Evolutionary conservation across 306 rosid genomes (phyloP).

Genomic region (Trichosanthes cucumerina): DNA sequence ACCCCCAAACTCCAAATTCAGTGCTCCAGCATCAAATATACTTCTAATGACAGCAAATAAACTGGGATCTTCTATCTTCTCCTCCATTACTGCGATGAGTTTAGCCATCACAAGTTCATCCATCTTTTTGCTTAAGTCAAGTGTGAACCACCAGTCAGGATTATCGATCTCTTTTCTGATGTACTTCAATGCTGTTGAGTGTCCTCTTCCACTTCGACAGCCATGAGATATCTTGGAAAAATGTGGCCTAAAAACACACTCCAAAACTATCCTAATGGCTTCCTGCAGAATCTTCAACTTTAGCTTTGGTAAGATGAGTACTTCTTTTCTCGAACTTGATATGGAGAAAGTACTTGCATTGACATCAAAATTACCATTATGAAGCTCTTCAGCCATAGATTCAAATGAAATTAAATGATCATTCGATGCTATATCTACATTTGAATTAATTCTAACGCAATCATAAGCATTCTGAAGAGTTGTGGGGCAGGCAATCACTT

Average conservation of each 20-base stretch:
- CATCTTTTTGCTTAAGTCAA: slow-evolving; percentile 42
- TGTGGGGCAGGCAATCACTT: slow-evolving; percentile 51
- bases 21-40: slow-evolving; percentile 60
- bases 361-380: slow-evolving; percentile 41
- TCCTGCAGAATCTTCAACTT: slow-evolving; percentile 68
- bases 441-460: slow-evolving; percentile 61
- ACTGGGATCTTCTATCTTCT: slow-evolving; percentile 56
- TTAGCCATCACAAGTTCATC: slow-evolving; percentile 45
- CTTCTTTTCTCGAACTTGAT: slow-evolving; percentile 42
- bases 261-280: slow-evolving; percentile 66
- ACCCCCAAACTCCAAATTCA: slow-evolving; percentile 85
- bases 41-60: slow-evolving; percentile 34
- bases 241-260: slow-evolving; percentile 66
- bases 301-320: slow-evolving; percentile 63
- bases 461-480: slow-evolving; percentile 68
- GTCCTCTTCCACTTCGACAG: slow-evolving; percentile 81
- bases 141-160: slow-evolving; percentile 84
- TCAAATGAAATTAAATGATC: slow-evolving; percentile 20
- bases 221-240: slow-evolving; percentile 87
- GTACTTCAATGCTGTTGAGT: slow-evolving; percentile 50
- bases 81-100: slow-evolving; percentile 53
- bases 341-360: slow-evolving; percentile 40
- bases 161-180: slow-evolving; percentile 43
- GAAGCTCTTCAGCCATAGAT: slow-evolving; percentile 42
- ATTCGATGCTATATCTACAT: slow-evolving; percentile 16